Base-by-base conservation (phyloP, 257 asterid species). In the Solanum paucissectum region DNA sequence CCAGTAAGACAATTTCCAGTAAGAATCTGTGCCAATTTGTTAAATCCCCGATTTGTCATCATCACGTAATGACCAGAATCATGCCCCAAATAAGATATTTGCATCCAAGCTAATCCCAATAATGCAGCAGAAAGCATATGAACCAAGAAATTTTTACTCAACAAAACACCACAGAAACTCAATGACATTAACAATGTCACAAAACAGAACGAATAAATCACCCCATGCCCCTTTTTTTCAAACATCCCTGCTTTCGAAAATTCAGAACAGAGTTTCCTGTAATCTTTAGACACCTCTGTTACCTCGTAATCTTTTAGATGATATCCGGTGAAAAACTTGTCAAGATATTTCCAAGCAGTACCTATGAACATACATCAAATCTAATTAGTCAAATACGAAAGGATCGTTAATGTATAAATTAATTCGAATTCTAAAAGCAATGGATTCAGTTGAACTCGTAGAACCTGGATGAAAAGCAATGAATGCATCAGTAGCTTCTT, bases 1-100 rank as follows among this genome's bases (percentile, higher is more conserved):
- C 99, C 99, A 3, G 98, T 95, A n/a, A 96, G 90, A n/a, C 98
- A 96, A 87, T 96, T 96, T 0, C 99, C 99, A 0, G 98, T 87
- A 12, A 94, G 88, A 34, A 95, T 92, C 91, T 96, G 99, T 0
- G 93, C 94, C 0, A 94, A 7, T 87, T 93, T 94, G 86, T 96
- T 96, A 76, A 29, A 92, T 12, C 93, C 92, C 0, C 86, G 89
- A 12, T 79, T 91, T 10, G 90, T 16, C 99, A 96, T 96, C 3
- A 96, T 95, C 87, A 88, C 87, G 71, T 96, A 96, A 88, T 96
- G 99, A 12, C 99, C 99, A 1, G 99, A 95, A 87, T 96, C 99
- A 74, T 96, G 99, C 16, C 99, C 99, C 81, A 96, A 83, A 83
- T 94, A 96, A 12, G 98, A 92, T 16, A 90, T 91, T 21, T 89